Evolutionary conservation across 441 rosid species (phyloP).

Genomic region (Gossypium laxum): DNA sequence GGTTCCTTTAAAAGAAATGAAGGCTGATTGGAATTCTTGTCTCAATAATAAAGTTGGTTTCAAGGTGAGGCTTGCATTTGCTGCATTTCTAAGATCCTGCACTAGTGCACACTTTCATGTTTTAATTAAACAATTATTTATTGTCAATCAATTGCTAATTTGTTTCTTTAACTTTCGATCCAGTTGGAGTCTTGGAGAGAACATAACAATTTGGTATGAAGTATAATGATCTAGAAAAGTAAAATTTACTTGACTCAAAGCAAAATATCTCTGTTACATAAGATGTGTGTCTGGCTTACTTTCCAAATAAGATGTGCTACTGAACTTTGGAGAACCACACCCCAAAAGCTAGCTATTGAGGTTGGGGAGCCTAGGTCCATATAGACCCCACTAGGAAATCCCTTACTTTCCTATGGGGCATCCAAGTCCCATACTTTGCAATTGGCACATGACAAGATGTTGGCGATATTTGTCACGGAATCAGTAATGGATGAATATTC

Average conservation of each 20-base stretch:
- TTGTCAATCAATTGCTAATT: not conserved
- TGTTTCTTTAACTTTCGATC: not conserved
- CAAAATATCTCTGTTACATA: not conserved
- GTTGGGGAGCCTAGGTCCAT: too few species aligned
- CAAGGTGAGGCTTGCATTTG: conserved; percentile 39
- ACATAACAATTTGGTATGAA: not conserved
- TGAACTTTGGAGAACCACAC: too few species aligned
- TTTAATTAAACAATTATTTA: not conserved
- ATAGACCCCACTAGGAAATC: too few species aligned
- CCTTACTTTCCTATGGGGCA: too few species aligned
- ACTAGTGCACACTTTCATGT: not conserved
- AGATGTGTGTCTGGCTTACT: not conserved
- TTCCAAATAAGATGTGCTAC: not conserved
- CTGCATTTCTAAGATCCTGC: not conserved
- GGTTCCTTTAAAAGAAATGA: conserved; percentile 82
- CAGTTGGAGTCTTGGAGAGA: not conserved
- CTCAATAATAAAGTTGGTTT: conserved; percentile 79
- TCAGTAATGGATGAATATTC: not conserved
- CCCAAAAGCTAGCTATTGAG: too few species aligned
- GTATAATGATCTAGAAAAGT: not conserved
- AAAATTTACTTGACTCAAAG: not conserved
- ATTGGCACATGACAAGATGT: not conserved
- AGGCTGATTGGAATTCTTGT: conserved; percentile 91
- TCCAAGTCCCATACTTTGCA: too few species aligned
- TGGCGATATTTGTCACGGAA: not conserved